Evolutionary conservation across 768 basidiomycete species (phyloP).

Genomic region (Kwoniella bestiolae): DNA sequence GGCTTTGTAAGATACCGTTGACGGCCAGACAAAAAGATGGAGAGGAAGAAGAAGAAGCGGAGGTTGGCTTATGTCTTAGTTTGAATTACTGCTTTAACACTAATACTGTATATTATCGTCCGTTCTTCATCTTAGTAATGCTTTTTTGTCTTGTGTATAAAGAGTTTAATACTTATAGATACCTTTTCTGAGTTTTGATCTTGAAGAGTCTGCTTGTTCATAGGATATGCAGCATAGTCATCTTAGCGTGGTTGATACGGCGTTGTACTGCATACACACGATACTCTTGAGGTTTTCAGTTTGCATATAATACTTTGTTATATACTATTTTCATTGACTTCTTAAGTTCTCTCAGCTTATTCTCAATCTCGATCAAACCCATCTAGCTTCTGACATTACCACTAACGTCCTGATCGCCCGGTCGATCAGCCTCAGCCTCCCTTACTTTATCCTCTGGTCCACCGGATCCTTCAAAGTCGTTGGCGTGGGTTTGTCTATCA

Average conservation of each 20-base stretch:
- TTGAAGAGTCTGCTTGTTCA: background rate
- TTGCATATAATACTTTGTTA: background rate
- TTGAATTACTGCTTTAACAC: background rate
- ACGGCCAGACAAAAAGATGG: too few relatives aligned
- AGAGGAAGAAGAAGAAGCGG: background rate
- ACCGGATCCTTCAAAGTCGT: conserved; percentile 43
- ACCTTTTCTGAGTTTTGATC: too few relatives aligned
- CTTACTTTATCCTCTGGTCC: conserved; percentile 39
- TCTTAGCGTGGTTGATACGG: background rate
- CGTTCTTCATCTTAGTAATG: background rate
- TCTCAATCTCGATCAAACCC: background rate
- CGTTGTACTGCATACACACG: too few relatives aligned
- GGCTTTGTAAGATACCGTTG: background rate
- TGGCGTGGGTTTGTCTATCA: conserved; percentile 41
- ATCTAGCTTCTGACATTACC: conserved; percentile 24
- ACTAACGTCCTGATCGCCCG: conserved; percentile 39
- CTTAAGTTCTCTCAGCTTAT: background rate
- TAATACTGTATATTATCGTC: background rate
- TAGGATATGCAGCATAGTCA: conserved; percentile 16
- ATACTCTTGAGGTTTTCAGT: too few relatives aligned
- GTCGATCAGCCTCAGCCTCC: conserved; percentile 29
- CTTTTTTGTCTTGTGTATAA: background rate
- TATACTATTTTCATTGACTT: background rate
- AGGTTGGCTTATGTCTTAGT: background rate
- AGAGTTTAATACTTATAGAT: conserved; percentile 4